These are phyloP conservation scores for Tetrapisispora arboricola DNA, from an alignment of 805 yeast species.

Conservation along the genomic window DNA sequence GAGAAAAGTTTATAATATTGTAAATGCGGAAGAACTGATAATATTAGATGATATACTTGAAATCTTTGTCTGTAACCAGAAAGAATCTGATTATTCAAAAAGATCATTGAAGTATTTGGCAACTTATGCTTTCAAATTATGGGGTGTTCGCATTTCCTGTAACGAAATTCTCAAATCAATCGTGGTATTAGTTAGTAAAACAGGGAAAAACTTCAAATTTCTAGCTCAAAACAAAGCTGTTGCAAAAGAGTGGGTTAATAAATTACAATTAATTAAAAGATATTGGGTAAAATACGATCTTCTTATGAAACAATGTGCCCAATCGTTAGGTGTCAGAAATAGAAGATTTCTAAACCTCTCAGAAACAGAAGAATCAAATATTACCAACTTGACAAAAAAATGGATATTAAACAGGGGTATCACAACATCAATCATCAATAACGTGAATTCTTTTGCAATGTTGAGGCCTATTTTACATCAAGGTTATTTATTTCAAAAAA, in stretches of 20 bases:
- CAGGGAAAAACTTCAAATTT: slow-evolving; percentile 39
- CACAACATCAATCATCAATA: slow-evolving; percentile 45
- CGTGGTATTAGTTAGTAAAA: slow-evolving; percentile 41
- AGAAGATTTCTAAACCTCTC: slow-evolving; percentile 37
- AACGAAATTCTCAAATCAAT: slow-evolving; percentile 34
- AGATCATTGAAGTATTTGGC: slow-evolving; percentile 1
- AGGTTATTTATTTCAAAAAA: slow-evolving; percentile 63
- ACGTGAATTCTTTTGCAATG: slow-evolving; percentile 48
- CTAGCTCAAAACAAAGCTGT: slow-evolving; percentile 42
- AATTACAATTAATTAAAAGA: slow-evolving; percentile 33
- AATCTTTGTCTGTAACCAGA: slow-evolving; percentile 28
- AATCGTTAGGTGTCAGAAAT: slow-evolving; percentile 36
- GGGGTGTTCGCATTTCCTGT: slow-evolving; percentile 11
- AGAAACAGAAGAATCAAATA: slow-evolving; percentile 47
- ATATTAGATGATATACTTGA: slow-evolving; percentile 44
- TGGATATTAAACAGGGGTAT: slow-evolving; percentile 45
- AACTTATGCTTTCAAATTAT: slow-evolving; percentile 11
- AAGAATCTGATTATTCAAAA: slow-evolving; percentile 14
- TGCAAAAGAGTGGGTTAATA: slow-evolving; percentile 58
- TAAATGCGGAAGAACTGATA: slow-evolving; percentile 50
- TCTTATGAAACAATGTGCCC: slow-evolving; percentile 33
- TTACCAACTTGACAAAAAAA: slow-evolving; percentile 36
- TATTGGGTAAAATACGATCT: slow-evolving; percentile 52
- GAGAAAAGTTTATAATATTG: slow-evolving; percentile 45
- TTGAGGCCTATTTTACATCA: slow-evolving; percentile 49